These are phyloP conservation scores for Acacia pycnantha DNA, from an alignment of 331 rosid species.

Conservation along the genomic window DNA sequence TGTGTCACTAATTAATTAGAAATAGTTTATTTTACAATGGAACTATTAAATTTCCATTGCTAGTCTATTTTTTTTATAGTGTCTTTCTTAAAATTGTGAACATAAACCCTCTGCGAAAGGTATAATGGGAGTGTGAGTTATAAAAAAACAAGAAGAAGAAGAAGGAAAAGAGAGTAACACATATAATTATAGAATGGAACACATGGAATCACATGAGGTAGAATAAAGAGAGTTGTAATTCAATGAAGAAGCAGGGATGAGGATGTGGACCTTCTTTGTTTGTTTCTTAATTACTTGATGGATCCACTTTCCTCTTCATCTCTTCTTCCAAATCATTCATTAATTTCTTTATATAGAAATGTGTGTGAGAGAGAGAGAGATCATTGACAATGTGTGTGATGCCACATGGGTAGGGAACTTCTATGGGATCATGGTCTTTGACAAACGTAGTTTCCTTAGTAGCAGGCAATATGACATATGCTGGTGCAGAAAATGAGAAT, in stretches of 20 bases:
- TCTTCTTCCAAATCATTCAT: neutral
- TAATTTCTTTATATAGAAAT: neutral
- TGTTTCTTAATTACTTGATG: neutral
- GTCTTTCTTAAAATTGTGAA: too few species aligned
- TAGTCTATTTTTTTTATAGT: too few species aligned
- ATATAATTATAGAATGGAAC: too few species aligned
- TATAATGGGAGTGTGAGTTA: too few species aligned
- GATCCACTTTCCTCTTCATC: neutral
- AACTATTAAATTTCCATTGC: too few species aligned
- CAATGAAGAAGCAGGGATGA: neutral
- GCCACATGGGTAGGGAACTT: neutral
- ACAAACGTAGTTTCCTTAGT: neutral
- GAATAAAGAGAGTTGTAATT: neutral
- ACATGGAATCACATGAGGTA: constrained; percentile 10
- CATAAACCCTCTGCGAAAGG: too few species aligned
- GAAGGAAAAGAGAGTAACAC: neutral
- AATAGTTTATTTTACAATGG: too few species aligned
- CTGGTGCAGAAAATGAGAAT: too few species aligned
- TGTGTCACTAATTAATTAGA: too few species aligned
- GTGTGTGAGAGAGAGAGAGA: neutral
- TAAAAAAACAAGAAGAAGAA: too few species aligned
- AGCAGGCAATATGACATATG: too few species aligned
- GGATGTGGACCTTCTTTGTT: neutral
- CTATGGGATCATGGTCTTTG: neutral
- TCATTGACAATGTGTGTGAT: neutral